Evolutionary conservation across 768 basidiomycete species (phyloP).

Genomic region (Leucogyrophana mollusca): DNA sequence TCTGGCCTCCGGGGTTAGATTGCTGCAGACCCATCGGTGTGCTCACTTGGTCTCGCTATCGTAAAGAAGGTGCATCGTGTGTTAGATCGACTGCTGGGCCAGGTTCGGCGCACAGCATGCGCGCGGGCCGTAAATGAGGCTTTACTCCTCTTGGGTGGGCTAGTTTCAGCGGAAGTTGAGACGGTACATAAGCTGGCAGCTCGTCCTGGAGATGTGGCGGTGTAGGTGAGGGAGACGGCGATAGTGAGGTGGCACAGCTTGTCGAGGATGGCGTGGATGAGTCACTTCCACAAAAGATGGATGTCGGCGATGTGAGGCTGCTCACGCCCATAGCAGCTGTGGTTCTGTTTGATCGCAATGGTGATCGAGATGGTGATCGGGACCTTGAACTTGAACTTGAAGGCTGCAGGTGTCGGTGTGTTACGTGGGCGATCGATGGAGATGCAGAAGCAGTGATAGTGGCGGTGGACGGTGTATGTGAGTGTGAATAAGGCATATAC

Average conservation of each 20-base stretch:
- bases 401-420: slow-evolving; percentile 22
- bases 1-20: too few relatives aligned
- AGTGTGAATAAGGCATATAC: slow-evolving; percentile 33
- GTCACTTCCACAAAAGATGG: slow-evolving; percentile 43
- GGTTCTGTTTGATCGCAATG: slow-evolving; percentile 19
- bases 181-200: slow-evolving; percentile 17
- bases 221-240: slow-evolving; percentile 44
- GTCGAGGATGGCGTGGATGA: slow-evolving; percentile 60
- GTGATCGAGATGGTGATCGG: slow-evolving; percentile 30
- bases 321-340: slow-evolving; percentile 13
- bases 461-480: slow-evolving; percentile 48
- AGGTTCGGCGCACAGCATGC: too few relatives aligned
- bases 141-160: too few relatives aligned
- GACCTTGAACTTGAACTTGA: slow-evolving; percentile 25
- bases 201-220: slow-evolving; percentile 12
- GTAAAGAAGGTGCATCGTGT: too few relatives aligned
- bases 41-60: too few relatives aligned
- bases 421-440: slow-evolving; percentile 15
- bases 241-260: slow-evolving; percentile 52
- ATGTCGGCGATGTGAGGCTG: slow-evolving; percentile 5
- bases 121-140: too few relatives aligned
- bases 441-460: slow-evolving; percentile 40
- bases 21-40: too few relatives aligned
- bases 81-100: too few relatives aligned
- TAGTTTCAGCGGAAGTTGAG: slow-evolving; percentile 10